Evolutionary conservation across 176 grass and related monocot species (phyloP), one percentile per base, ranked within the genome.

Genomic region (Eragrostis nindensis): DNA sequence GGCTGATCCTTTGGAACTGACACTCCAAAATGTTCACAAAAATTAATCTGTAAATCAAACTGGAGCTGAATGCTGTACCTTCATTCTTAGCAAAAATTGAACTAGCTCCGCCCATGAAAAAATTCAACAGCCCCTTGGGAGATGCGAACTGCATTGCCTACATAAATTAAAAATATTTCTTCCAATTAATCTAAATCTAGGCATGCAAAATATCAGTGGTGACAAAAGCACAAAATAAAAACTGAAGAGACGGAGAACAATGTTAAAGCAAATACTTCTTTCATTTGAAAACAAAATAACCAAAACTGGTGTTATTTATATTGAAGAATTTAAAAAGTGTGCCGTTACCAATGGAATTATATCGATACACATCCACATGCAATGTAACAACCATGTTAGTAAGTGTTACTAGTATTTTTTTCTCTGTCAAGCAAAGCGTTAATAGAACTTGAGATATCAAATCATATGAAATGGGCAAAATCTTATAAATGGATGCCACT

Each of bases 121-220:
- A 91, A 75, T 98, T 98, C 80, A 95, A 55, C 47, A 98, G 59
- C 54, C 95, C 95, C 93, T 91, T 98, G 48, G 93, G 90, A 87
- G 92, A 98, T 80, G 90, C 88, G 72, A 89, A 98, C 86, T 91
- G 88, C 92, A 98, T 92, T 63, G 92, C 88, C 92, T 98, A 71
- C 68, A 87, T 55, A 86, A 79, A 89, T 48, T 59, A 75, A 83
- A 61, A 48, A 2, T 43, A 80, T 70, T 32, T 60, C 30, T 77
- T 32, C 14, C 11, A 83, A 57, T 24, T 53, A 68, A 53, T 74
- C 8, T 60, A 42, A 60, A 27, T 71, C 47, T 12, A 68, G 66
- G 5, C 17, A 68, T 18, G 24, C 52, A 55, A 80, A 13, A 78
- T 71, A 39, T 72, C 70, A n/a, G n/a, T n/a, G n/a, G n/a, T n/a